Conservation (phyloP, 225 moss, liverwort and hornwort species). For the Polytrichum formosum region DNA sequence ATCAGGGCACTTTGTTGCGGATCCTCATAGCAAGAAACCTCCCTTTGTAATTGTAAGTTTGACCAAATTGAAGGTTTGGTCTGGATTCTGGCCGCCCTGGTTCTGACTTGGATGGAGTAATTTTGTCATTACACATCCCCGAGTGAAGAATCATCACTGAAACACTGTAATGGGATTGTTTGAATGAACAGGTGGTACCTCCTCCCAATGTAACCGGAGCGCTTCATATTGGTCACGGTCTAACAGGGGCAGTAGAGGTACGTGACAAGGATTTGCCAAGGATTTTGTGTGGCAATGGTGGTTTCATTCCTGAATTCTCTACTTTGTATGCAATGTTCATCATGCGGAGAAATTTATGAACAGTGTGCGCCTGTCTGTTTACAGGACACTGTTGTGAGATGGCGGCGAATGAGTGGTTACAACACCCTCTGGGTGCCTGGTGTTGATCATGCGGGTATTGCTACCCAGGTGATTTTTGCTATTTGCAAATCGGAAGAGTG, state of each 20-base stretch:
- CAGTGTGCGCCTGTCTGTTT: not conserved
- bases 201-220: conserved; percentile 97
- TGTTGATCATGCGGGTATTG: conserved; percentile 95
- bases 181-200: conserved; percentile 63
- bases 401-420: conserved; percentile 96
- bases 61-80: not conserved
- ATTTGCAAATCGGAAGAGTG: not conserved
- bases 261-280: not conserved
- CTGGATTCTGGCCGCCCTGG: too few relatives aligned
- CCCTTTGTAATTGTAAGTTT: conserved; percentile 82
- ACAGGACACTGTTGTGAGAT: conserved; percentile 77
- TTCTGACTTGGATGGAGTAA: too few relatives aligned
- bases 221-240: conserved; percentile 92
- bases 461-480: conserved; percentile 71
- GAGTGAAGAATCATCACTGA: too few relatives aligned
- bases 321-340: not conserved
- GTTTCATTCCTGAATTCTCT: not conserved
- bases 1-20: conserved; percentile 72
- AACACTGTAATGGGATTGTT: not conserved
- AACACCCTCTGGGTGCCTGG: conserved; percentile 95
- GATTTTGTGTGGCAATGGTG: not conserved
- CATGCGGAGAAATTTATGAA: not conserved
- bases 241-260: conserved; percentile 84
- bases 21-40: conserved; percentile 65
- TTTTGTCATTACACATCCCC: not conserved